Evolutionary conservation across 371 early-diverging fungal genomes (phyloP).

Genomic region (Rhizomucor pusillus): DNA sequence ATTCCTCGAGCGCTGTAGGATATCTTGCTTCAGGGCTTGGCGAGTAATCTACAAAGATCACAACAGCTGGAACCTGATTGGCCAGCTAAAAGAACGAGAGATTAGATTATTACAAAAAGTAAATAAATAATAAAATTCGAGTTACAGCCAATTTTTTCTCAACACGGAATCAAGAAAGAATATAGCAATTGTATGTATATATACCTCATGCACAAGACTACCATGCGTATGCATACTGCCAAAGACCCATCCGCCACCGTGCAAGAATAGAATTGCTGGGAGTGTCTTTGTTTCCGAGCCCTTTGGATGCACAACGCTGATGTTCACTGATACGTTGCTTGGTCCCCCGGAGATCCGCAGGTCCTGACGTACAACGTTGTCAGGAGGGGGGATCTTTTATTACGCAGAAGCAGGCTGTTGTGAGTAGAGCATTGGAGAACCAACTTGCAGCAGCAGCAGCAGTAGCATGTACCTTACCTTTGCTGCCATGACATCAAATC

Average conservation of each 20-base stretch:
- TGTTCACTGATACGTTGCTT: constrained; percentile 2
- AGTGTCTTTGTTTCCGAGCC: constrained; percentile 6
- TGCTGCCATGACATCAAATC: constrained; percentile 8
- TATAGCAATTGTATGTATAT: background rate
- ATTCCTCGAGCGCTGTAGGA: constrained; percentile 27
- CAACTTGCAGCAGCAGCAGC: no score
- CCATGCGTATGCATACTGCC: constrained; percentile 11
- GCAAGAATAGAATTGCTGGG: constrained; percentile 6
- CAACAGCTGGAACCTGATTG: background rate
- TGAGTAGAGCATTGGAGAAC: no score
- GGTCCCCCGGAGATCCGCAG: constrained; percentile 3
- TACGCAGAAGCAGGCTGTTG: no score
- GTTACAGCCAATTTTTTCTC: no score
- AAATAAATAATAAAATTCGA: no score
- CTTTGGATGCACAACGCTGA: constrained; percentile 4
- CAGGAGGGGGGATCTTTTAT: background rate
- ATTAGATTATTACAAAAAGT: no score
- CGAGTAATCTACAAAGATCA: constrained; percentile 23
- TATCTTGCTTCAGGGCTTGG: constrained; percentile 25
- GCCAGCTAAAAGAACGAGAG: no score
- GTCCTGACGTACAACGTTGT: constrained; percentile 4
- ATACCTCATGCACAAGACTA: constrained; percentile 5
- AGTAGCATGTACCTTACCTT: no score
- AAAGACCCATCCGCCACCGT: constrained; percentile 12
- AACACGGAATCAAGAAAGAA: background rate